Evolutionary conservation across 2,329 filamentous ascomycete genomes (phyloP), one percentile per base, ranked within the genome.

Genomic region (Fusarium albosuccineum): DNA sequence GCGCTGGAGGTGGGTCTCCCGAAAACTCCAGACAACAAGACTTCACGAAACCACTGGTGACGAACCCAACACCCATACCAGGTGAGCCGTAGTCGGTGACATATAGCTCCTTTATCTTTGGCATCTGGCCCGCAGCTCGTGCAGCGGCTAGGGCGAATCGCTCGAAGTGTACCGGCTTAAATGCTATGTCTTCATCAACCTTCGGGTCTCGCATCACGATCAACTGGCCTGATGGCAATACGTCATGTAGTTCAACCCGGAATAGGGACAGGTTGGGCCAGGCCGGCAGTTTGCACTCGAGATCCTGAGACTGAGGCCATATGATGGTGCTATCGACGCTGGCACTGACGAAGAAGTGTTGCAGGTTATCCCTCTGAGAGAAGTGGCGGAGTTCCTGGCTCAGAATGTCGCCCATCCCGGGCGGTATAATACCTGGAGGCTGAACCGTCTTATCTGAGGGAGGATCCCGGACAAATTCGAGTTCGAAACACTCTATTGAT

Each of bases 291-390:
- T 50, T 6, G 9, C 4, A 2, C 2, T 14, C 17, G 1, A 39
- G 10, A 5, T 46, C 3, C 10, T 22, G 11, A 16, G 14, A 26
- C 0, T 39, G 36, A 3, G 59, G 62, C 33, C 56, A 64, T 14
- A 64, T 26, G 6, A 64, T 64, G 1, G 22, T 55, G 9, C 54
- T 59, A 11, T 64, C 62, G 8, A 64, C 54, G 13, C 62, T 40
- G 4, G 22, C 22, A 22, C 22, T 11, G 5, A 64, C 22, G 9
- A 26, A 48, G 4, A 64, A 63, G n/a, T 59, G 48, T 4, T 41
- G 14, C 2, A 64, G 26, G 9, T 13, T 7, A 5, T 59, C 13
- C 17, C 62, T 42, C 22, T 64, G 44, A 2, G 44, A 54, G 14
- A 64, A 60, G 2, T 6, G 13, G 3, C 22, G 13, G 3, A 64